Conservation (phyloP, 2,329 filamentous ascomycete species). For the Scytalidium sp. region DNA sequence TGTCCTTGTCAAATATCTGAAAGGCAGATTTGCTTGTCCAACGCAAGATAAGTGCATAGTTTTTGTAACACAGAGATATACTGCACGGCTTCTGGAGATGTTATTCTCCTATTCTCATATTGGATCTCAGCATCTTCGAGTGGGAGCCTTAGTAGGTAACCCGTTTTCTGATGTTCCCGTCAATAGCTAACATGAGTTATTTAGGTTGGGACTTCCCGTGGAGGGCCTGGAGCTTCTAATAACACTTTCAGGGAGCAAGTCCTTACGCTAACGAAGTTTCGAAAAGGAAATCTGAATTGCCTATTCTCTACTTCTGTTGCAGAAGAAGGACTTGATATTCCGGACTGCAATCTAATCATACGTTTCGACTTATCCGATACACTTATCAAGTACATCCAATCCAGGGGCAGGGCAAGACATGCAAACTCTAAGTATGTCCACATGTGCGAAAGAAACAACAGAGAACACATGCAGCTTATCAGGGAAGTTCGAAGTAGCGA, state of each 20-base stretch:
- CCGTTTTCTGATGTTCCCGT: background rate
- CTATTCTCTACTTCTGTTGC: slow-evolving; percentile 65
- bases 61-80: slow-evolving; percentile 78
- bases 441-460: slow-evolving; percentile 75
- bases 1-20: slow-evolving; percentile 58
- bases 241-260: slow-evolving; percentile 70
- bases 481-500: slow-evolving; percentile 60
- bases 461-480: slow-evolving; percentile 53
- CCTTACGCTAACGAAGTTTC: slow-evolving; percentile 64
- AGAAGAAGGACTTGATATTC: slow-evolving; percentile 66
- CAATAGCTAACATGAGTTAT: background rate
- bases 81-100: slow-evolving; percentile 69
- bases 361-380: slow-evolving; percentile 86
- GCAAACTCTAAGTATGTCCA: slow-evolving; percentile 75
- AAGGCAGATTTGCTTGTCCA: slow-evolving; percentile 56
- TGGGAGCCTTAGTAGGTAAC: slow-evolving; percentile 57
- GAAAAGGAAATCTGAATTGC: slow-evolving; percentile 56
- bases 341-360: slow-evolving; percentile 64
- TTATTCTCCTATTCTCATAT: slow-evolving; percentile 59
- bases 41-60: slow-evolving; percentile 73
- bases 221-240: slow-evolving; percentile 53
- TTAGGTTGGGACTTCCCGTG: slow-evolving; percentile 45
- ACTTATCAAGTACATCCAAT: slow-evolving; percentile 94
- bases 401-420: slow-evolving; percentile 80
- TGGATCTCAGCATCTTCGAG: slow-evolving; percentile 54